phyloP scores from a whole-genome alignment of 2,329 filamentous ascomycete genomes.

The Colletotrichum abscissum region DNA sequence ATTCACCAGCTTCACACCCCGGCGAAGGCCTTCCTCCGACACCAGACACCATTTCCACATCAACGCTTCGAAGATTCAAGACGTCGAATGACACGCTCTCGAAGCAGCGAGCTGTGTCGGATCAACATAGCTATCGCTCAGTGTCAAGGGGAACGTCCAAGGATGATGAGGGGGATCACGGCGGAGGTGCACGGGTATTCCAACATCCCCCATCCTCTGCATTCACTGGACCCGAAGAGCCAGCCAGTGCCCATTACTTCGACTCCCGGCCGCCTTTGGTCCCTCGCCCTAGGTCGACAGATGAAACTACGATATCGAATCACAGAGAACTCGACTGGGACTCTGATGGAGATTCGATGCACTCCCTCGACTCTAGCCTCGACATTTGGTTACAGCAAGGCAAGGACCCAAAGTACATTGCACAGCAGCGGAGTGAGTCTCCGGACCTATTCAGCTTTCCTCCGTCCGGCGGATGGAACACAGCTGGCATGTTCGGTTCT shows the following conservation, averaged over 20 bases:
- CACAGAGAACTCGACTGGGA: constrained; percentile 56
- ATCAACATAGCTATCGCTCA: constrained; percentile 47
- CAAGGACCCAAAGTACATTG: constrained; percentile 57
- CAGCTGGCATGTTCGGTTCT: constrained; percentile 58
- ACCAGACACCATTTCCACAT: constrained; percentile 69
- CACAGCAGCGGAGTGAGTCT: constrained; percentile 44
- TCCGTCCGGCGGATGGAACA: constrained; percentile 56
- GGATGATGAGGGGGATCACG: constrained; percentile 31
- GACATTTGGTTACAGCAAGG: constrained; percentile 65
- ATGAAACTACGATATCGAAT: constrained; percentile 56
- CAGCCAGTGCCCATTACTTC: constrained; percentile 39
- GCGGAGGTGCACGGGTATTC: constrained; percentile 31
- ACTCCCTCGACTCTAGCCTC: constrained; percentile 60
- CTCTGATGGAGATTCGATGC: constrained; percentile 53
- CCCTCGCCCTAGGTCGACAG: constrained; percentile 58
- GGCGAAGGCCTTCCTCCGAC: constrained; percentile 64
- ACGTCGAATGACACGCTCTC: constrained; percentile 61
- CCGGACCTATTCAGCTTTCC: constrained; percentile 69
- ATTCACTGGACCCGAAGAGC: constrained; percentile 45
- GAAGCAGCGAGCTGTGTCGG: constrained; percentile 42
- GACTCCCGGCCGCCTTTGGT: constrained; percentile 46
- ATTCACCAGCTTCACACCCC: constrained; percentile 54
- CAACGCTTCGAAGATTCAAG: constrained; percentile 62
- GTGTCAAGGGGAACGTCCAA: constrained; percentile 42
- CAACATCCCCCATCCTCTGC: constrained; percentile 47